Conservation (phyloP, 306 rosid species). For the Lathyrus sativus region DNA sequence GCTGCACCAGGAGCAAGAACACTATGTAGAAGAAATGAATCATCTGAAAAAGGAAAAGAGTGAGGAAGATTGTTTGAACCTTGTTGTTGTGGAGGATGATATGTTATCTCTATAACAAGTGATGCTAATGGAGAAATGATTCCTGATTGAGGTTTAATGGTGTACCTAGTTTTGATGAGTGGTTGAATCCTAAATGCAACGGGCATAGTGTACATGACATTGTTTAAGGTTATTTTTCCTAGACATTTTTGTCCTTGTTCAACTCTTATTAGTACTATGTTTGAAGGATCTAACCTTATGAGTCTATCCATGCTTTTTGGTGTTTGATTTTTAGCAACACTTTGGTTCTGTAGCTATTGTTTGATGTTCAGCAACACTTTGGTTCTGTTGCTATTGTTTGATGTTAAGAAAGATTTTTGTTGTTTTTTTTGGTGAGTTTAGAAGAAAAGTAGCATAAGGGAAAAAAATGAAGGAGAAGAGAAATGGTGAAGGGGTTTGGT, state of each 20-base stretch:
- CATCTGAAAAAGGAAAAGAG: conserved; percentile 59
- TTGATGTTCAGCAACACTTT: conserved; percentile 1
- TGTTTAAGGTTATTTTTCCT: conserved; percentile 61
- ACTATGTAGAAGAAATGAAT: conserved; percentile 78
- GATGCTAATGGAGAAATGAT: conserved; percentile 79
- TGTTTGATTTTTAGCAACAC: not conserved
- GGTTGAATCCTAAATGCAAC: conserved; percentile 85
- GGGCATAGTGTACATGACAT: conserved; percentile 95
- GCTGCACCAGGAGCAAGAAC: conserved; percentile 84
- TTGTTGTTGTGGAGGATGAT: conserved; percentile 47
- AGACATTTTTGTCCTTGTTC: conserved; percentile 62
- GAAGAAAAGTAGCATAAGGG: not conserved
- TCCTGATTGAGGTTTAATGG: conserved; percentile 67
- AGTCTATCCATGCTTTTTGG: conserved; percentile 68
- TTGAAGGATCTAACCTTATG: conserved; percentile 81
- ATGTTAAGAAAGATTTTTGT: conserved; percentile 1
- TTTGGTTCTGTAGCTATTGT: not conserved
- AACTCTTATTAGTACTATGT: conserved; percentile 54
- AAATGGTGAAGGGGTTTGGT: conserved; percentile 34
- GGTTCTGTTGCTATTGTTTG: too few relatives aligned
- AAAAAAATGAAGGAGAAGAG: conserved; percentile 24
- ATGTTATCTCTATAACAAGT: conserved; percentile 56
- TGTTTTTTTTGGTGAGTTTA: conserved; percentile 1
- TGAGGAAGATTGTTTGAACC: conserved; percentile 56
- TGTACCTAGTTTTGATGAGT: conserved; percentile 59